These are phyloP conservation scores for Tagetes erecta DNA, from an alignment of 129 eudicot genomes.

Conservation along the genomic window DNA sequence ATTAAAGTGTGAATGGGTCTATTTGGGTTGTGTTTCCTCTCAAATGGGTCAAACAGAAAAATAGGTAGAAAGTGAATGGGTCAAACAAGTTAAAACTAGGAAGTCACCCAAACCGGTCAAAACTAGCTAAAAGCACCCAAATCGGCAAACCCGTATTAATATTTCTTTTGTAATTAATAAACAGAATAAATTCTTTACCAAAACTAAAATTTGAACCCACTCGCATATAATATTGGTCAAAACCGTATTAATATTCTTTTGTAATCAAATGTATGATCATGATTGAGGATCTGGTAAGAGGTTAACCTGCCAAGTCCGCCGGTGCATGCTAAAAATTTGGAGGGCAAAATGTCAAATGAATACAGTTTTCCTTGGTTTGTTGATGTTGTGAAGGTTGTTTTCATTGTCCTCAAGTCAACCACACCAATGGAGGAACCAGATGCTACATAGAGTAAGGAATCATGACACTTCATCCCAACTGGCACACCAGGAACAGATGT, in stretches of 20 bases:
- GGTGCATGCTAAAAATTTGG: conserved; percentile 69
- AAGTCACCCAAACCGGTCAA: background rate
- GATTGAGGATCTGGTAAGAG: conserved; percentile 1
- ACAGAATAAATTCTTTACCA: background rate
- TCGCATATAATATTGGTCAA: no score
- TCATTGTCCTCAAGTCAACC: conserved; percentile 84
- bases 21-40: background rate
- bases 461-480: conserved; percentile 72
- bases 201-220: no score
- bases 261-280: background rate
- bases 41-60: background rate
- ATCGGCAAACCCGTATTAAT: background rate
- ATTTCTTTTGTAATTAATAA: background rate
- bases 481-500: conserved; percentile 59
- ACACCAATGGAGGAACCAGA: conserved; percentile 66
- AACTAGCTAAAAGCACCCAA: background rate
- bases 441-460: conserved; percentile 69
- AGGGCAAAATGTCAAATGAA: conserved; percentile 62
- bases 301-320: conserved; percentile 68
- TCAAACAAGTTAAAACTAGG: background rate
- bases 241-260: background rate
- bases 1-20: background rate
- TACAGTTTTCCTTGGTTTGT: conserved; percentile 37
- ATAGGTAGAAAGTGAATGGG: background rate
- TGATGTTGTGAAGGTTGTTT: conserved; percentile 43